Base-by-base conservation (phyloP, 495 filamentous ascomycete genomes). In the Xylaria venustula region DNA sequence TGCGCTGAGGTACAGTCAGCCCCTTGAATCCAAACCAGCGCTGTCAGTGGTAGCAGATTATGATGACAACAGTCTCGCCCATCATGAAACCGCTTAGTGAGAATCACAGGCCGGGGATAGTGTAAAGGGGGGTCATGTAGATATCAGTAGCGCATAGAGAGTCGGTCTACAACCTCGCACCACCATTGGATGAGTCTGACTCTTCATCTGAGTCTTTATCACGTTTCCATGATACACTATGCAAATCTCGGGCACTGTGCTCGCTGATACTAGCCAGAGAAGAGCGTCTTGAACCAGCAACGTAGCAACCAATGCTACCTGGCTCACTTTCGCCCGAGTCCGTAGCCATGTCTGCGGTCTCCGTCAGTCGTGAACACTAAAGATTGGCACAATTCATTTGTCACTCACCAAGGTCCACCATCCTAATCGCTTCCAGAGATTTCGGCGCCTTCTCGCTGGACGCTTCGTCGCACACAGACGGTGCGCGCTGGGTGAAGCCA, bases 401-500 rank as follows among this genome's bases (percentile, higher is more conserved):
- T n/a, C n/a, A 40, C 37, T 8, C 14, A 40, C 37, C 37, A 15
- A 40, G 37, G 34, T 20, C 49, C n/a, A 37, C 19, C 37, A 22
- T 41, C 51, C 19, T 22, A 22, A 25, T 9, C 9, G 40, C 26
- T 41, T 26, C 28, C 22, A 8, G 19, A 46, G 20, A 51, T 45
- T 11, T 11, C 5, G 3, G 7, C 37, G 14, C 37, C 37, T 40
- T 4, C 30, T 11, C 30, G 11, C 30, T 34, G 11, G 30, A 34
- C 6, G 41, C 14, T 15, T 44, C 19, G 14, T 44, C 19, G 14
- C 14, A 15, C 5, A 44, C 44, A n/a, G 44, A 47, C 19, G 44
- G 44, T 15, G 44, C 44, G 15, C 19, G 17, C 44, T 8, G 19
- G 20, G 64, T 67, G 41, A 67, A 61, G 3, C 53, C 60, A 0